Evolutionary conservation across 805 yeast genomes (phyloP).

Genomic region (Nakazawaea ishiwadae): DNA sequence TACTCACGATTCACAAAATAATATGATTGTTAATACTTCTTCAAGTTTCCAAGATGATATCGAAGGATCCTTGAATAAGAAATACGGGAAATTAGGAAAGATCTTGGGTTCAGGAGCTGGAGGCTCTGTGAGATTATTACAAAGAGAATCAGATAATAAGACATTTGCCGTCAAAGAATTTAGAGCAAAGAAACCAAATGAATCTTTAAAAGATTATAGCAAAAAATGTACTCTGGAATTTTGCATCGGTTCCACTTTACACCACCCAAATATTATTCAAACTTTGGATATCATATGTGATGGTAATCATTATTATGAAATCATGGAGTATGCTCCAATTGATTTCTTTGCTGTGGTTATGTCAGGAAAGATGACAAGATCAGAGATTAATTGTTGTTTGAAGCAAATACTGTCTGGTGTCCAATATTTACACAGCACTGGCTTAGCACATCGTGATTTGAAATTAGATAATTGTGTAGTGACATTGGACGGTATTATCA

Average conservation of each 20-base stretch:
- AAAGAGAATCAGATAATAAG: slow-evolving; percentile 62
- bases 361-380: slow-evolving; percentile 79
- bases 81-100: slow-evolving; percentile 73
- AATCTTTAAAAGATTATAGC: slow-evolving; percentile 71
- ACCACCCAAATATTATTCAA: slow-evolving; percentile 76
- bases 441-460: slow-evolving; percentile 79
- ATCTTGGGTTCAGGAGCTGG: slow-evolving; percentile 85
- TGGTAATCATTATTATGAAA: slow-evolving; percentile 68
- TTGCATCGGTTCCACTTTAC: slow-evolving; percentile 78
- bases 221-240: slow-evolving; percentile 86
- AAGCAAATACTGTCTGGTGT: slow-evolving; percentile 74
- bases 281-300: slow-evolving; percentile 71
- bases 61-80: slow-evolving; percentile 48
- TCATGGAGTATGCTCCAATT: slow-evolving; percentile 82
- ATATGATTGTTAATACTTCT: slow-evolving; percentile 33
- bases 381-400: slow-evolving; percentile 77
- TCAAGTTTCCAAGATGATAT: slow-evolving; percentile 39
- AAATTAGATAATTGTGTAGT: slow-evolving; percentile 82
- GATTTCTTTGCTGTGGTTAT: slow-evolving; percentile 85
- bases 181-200: slow-evolving; percentile 66
- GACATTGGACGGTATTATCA: slow-evolving; percentile 66
- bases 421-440: slow-evolving; percentile 67
- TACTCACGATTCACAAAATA: slow-evolving; percentile 34
- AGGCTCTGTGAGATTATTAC: slow-evolving; percentile 72
- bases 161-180: slow-evolving; percentile 84